A percentile compares a stretch with the other conserved stretches of the same genome.
These are phyloP conservation scores for Primulina huaijiensis DNA, from an alignment of 257 asterid genomes.

Conservation along the genomic window DNA sequence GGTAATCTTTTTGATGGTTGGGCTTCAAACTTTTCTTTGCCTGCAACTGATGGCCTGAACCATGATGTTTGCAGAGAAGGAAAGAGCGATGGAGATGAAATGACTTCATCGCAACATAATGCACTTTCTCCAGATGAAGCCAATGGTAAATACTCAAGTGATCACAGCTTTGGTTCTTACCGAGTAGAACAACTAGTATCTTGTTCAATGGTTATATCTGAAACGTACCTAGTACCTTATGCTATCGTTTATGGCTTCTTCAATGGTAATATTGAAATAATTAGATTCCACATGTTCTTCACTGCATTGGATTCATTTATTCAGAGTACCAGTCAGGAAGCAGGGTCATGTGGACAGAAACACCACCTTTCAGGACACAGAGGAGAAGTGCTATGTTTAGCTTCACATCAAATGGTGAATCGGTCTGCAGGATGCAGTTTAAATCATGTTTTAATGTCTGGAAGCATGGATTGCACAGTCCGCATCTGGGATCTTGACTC, in stretches of 20 bases:
- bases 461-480: slow-evolving; percentile 90
- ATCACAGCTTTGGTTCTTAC: slow-evolving; percentile 27
- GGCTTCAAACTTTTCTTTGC: slow-evolving; percentile 36
- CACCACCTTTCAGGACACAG: slow-evolving; percentile 68
- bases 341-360: slow-evolving; percentile 40
- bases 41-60: slow-evolving; percentile 30
- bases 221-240: slow-evolving; percentile 54
- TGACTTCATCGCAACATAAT: slow-evolving; percentile 22
- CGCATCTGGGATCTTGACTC: slow-evolving; percentile 94
- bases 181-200: slow-evolving; percentile 56
- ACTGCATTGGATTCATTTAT: slow-evolving; percentile 39
- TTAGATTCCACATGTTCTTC: slow-evolving; percentile 59
- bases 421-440: slow-evolving; percentile 41
- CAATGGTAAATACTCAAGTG: slow-evolving; percentile 27
- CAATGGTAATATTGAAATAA: slow-evolving; percentile 72
- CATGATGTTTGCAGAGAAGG: slow-evolving; percentile 27
- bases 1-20: slow-evolving; percentile 53
- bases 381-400: slow-evolving; percentile 89
- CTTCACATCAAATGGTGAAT: slow-evolving; percentile 66
- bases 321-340: slow-evolving; percentile 32
- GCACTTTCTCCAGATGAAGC: slow-evolving; percentile 24
- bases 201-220: slow-evolving; percentile 90
- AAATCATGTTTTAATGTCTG: slow-evolving; percentile 76
- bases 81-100: slow-evolving; percentile 19
- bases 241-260: slow-evolving; percentile 88